Evolutionary conservation across 768 basidiomycete genomes (phyloP), one percentile per base, ranked within the genome.

Genomic region (Udeniomyces megalosporus): DNA sequence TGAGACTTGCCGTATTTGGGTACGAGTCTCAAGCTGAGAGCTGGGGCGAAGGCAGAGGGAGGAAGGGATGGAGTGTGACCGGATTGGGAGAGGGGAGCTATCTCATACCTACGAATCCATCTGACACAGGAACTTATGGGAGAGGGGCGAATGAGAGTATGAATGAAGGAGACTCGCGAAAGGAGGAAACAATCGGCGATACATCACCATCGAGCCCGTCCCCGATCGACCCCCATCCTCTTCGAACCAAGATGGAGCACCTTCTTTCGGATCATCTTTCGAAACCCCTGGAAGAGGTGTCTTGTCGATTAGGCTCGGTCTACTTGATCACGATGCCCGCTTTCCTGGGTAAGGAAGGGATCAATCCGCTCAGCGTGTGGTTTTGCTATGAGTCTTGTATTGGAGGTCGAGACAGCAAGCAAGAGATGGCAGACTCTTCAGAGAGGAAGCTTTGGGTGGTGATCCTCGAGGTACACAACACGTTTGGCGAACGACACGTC

Each of bases 301-400:
- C 29, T 11, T 56, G 57, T 4, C 44, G 61, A 0, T 52, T 83
- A 5, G 73, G 76, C 6, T 81, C 80, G 62, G 78, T 79, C 0
- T 88, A 84, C 83, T 79, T 86, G 76, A 74, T 86, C 73, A 84
- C 84, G 2, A 84, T 85, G 81, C 84, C 84, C 3, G 80, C 78
- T 57, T 80, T 81, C 56, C 62, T 82, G 31, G 84, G 84, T 0
- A 79, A 77, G 56, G 81, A 84, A 68, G 85, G 82, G 0, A 82
- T 85, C 58, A 85, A 85, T 62, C 85, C 85, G 0, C 72, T 85
- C 47, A 81, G 81, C 0, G 80, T 83, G 28, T 85, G 84, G 71
- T 84, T 80, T 66, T 79, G 80, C 68, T 85, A 85, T 68, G 69
- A 74, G 17, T n/a, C n/a, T n/a, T n/a, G n/a, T n/a, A n/a, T n/a